Evolutionary conservation across 2,329 filamentous ascomycete genomes (phyloP), one percentile per base, ranked within the genome.

Genomic region (Coniochaeta prunicola): DNA sequence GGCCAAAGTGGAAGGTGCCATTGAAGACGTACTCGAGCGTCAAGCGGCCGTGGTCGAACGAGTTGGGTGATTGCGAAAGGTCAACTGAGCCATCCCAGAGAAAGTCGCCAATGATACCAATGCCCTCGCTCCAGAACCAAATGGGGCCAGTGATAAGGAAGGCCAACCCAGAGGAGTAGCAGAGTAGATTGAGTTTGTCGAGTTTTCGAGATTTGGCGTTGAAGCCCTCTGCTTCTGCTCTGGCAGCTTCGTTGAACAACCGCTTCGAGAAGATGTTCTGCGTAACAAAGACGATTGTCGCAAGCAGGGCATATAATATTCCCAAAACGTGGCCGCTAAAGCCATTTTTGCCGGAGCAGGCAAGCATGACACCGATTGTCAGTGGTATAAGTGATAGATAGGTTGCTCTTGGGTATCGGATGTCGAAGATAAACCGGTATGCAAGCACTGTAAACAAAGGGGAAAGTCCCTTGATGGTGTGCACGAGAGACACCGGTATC

Each of bases 261-360:
- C 91, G 91, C 75, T 99, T 99, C 21, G 93, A 97, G 64, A 97
- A 96, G 59, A 99, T 99, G 70, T 99, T 99, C 70, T 99, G 94
- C 0, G 92, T 94, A 36, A 99, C 94, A 69, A 99, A 99, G 64
- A 97, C 89, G 59, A 97, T 78, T 8, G 94, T 91, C n/a, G 91
- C 92, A 34, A 91, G 78, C 38, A 99, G 87, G 3, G 94, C 92
- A 68, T 92, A 93, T 12, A 93, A 68, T 19, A 99, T 89, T n/a
- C 94, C 94, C 57, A 94, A 82, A 62, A 97, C 83, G 69, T 99
- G 92, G 31, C 90, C 93, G 24, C 86, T 88, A 66, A 96, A 92
- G 6, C 74, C 74, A 45, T 79, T 76, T 68, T 92, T 91, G 13
- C 92, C 90, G 1, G 93, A 97, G 73, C 94, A 99, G 10, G 94